phyloP scores from a whole-genome alignment of 2,329 filamentous ascomycete genomes.

The Exophiala alcalophila region DNA sequence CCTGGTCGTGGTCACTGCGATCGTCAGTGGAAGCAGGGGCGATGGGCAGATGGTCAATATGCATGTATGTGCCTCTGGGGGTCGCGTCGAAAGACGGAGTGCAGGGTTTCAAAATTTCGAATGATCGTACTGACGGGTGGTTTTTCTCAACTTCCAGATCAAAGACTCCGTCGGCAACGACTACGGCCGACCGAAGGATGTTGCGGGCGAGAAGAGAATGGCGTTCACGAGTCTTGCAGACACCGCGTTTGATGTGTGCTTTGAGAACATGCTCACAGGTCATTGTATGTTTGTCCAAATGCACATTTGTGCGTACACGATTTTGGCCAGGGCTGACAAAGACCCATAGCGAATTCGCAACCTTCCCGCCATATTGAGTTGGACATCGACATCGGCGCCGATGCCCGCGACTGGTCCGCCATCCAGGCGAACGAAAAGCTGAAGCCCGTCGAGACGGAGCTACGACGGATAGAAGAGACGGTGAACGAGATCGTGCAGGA shows the following conservation, averaged over 20 bases:
- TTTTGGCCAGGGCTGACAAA: slow-evolving; percentile 9
- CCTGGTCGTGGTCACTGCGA: slow-evolving; percentile 91
- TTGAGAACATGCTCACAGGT: slow-evolving; percentile 73
- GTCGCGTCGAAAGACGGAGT: no score
- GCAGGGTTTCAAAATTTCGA: no score
- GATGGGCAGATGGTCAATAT: slow-evolving; percentile 94
- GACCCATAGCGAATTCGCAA: slow-evolving; percentile 35
- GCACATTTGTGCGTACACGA: background rate
- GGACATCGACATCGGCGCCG: slow-evolving; percentile 92
- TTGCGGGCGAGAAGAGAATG: slow-evolving; percentile 86
- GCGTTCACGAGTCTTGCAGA: slow-evolving; percentile 92
- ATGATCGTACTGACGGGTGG: slow-evolving; percentile 3
- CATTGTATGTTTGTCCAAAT: slow-evolving; percentile 48
- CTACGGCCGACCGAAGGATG: slow-evolving; percentile 86
- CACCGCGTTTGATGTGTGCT: slow-evolving; percentile 93
- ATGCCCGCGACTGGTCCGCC: slow-evolving; percentile 96
- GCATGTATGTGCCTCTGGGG: slow-evolving; percentile 71
- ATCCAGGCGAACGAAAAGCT: slow-evolving; percentile 97
- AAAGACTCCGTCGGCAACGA: slow-evolving; percentile 94
- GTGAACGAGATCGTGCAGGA: slow-evolving; percentile 83
- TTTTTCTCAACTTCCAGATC: slow-evolving; percentile 61
- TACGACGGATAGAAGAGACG: slow-evolving; percentile 88
- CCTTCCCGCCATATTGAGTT: slow-evolving; percentile 76
- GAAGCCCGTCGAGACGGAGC: slow-evolving; percentile 92
- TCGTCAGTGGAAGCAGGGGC: slow-evolving; percentile 76